A percentile compares a stretch with the other conserved stretches of the same genome.
These are phyloP conservation scores for Paraphoma sp. DNA, from an alignment of 2,329 filamentous ascomycete genomes.

Conservation along the genomic window DNA sequence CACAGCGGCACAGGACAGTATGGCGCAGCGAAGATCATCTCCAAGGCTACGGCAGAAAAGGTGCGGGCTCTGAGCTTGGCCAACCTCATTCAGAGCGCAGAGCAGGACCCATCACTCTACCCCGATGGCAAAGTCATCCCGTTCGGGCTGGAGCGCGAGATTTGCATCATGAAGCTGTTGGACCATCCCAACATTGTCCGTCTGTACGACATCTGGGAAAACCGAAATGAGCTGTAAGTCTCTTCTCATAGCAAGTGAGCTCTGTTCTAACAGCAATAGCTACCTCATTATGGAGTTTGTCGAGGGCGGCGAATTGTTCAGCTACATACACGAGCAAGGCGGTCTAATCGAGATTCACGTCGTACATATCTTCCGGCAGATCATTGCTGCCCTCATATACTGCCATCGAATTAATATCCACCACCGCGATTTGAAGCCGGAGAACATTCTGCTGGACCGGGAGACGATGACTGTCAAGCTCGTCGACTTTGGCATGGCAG, in stretches of 20 bases:
- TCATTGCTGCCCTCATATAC: conserved; percentile 89
- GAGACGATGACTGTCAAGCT: conserved; percentile 80
- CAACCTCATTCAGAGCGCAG: conserved; percentile 77
- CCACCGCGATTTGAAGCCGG: conserved; percentile 94
- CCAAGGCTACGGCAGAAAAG: conserved; percentile 76
- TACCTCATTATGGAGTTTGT: conserved; percentile 96
- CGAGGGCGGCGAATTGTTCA: conserved; percentile 82
- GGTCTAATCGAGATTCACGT: conserved; percentile 80
- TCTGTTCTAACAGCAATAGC: conserved; percentile 55
- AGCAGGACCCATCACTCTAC: conserved; percentile 59
- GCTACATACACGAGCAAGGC: conserved; percentile 78
- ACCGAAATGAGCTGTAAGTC: conserved; percentile 86
- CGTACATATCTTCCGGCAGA: conserved; percentile 87
- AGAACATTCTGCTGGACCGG: conserved; percentile 88
- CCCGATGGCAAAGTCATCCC: conserved; percentile 75
- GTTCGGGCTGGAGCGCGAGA: conserved; percentile 89
- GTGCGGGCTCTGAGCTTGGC: conserved; percentile 86
- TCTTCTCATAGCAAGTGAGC: background rate
- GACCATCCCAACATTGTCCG: conserved; percentile 95
- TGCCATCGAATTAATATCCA: conserved; percentile 95
- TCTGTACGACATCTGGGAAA: conserved; percentile 97
- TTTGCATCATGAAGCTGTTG: conserved; percentile 95
- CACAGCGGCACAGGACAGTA: conserved; percentile 79
- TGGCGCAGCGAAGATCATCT: conserved; percentile 95
- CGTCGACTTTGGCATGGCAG: conserved; percentile 98